A percentile compares a stretch with the other conserved stretches of the same genome.
Evolutionary conservation across 805 yeast genomes (phyloP).

Genomic region (Starmerella lactis-condensi): DNA sequence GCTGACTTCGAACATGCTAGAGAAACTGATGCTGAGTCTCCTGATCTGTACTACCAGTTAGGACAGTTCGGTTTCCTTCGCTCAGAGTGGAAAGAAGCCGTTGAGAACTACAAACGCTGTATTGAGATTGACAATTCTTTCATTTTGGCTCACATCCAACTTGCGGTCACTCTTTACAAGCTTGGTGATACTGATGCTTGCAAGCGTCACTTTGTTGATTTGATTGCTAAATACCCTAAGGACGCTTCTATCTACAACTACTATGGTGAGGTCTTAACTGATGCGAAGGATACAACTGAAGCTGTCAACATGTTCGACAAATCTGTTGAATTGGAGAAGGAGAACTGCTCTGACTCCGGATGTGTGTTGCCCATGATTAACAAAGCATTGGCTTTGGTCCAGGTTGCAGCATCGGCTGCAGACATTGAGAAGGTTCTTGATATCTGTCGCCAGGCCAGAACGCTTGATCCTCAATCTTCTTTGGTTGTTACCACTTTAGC

Average conservation of each 20-base stretch:
- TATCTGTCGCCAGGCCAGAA: conserved; percentile 55
- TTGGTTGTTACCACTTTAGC: conserved; percentile 82
- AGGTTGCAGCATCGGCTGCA: conserved; percentile 18
- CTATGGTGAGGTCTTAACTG: conserved; percentile 84
- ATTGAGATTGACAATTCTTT: conserved; percentile 55
- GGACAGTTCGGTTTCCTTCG: conserved; percentile 81
- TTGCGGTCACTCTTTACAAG: conserved; percentile 82
- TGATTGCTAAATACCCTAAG: conserved; percentile 54
- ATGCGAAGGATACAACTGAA: conserved; percentile 48
- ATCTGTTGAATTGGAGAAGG: conserved; percentile 58
- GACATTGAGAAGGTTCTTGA: conserved; percentile 41
- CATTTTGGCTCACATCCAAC: conserved; percentile 73
- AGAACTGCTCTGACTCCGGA: conserved; percentile 41
- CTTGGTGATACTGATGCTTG: conserved; percentile 42
- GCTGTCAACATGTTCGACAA: conserved; percentile 74
- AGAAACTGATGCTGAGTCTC: conserved; percentile 44
- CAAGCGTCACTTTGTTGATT: conserved; percentile 36
- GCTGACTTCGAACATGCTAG: conserved; percentile 56
- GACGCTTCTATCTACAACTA: conserved; percentile 86
- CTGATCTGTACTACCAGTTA: conserved; percentile 81
- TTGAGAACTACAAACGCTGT: conserved; percentile 55
- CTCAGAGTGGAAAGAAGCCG: conserved; percentile 55
- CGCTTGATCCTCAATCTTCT: conserved; percentile 74
- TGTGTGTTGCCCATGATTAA: conserved; percentile 82
- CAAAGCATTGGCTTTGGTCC: conserved; percentile 48